phyloP scores from a whole-genome alignment of 306 rosid genomes.

The Gastrolobium bilobum region DNA sequence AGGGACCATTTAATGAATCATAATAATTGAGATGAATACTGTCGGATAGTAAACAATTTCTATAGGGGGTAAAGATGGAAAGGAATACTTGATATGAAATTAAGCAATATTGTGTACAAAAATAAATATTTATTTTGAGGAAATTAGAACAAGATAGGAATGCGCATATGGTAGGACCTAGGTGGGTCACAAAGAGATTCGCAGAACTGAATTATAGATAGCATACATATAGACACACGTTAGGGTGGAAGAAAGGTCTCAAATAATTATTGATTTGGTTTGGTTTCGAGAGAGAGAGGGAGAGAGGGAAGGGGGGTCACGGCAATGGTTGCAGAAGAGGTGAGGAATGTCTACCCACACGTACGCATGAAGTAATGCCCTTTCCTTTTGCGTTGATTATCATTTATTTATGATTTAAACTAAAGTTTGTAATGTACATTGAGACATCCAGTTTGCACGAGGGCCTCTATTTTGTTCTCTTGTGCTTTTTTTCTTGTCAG shows the following conservation, averaged over 20 bases:
- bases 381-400: conserved; percentile 38
- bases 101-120: background rate
- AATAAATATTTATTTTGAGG: background rate
- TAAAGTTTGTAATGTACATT: conserved; percentile 64
- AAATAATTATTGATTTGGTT: conserved; percentile 44
- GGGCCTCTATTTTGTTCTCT: conserved; percentile 84
- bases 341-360: conserved; percentile 72
- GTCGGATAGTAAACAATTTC: conserved; percentile 44
- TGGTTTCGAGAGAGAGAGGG: conserved; percentile 16
- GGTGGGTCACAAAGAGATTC: conserved; percentile 34
- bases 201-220: conserved; percentile 21
- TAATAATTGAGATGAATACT: conserved; percentile 47
- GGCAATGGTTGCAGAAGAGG: conserved; percentile 37
- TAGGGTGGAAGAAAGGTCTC: conserved; percentile 35
- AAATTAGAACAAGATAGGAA: conserved; percentile 43
- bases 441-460: conserved; percentile 85
- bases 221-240: conserved; percentile 35
- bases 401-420: conserved; percentile 33
- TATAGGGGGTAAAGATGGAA: background rate
- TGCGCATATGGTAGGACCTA: conserved; percentile 29
- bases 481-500: conserved; percentile 55
- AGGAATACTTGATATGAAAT: background rate
- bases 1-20: conserved; percentile 48
- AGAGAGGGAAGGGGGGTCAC: conserved; percentile 49
- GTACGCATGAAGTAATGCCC: conserved; percentile 53